These are phyloP conservation scores for Nowakowskiella sp. DNA, from an alignment of 192 early-diverging fungal species.

Conservation along the genomic window DNA sequence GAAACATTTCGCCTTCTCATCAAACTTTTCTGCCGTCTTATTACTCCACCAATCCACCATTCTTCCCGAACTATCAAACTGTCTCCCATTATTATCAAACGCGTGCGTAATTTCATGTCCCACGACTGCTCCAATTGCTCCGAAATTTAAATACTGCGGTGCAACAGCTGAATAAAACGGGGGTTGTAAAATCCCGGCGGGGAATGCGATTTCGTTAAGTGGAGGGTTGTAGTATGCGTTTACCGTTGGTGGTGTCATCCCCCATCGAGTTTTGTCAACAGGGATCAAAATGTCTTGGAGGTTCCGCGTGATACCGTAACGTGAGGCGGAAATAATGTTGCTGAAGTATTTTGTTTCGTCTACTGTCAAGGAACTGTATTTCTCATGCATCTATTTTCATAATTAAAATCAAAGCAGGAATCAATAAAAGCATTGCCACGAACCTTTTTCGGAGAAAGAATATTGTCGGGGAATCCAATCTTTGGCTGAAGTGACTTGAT, in stretches of 20 bases:
- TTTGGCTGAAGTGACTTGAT: constrained; percentile 12
- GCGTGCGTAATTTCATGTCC: constrained; percentile 29
- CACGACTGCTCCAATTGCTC: constrained; percentile 50
- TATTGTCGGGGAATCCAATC: constrained; percentile 23
- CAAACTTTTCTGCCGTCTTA: constrained; percentile 43
- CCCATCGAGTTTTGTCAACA: constrained; percentile 19
- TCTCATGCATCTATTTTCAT: constrained; percentile 1
- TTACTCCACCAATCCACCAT: constrained; percentile 65
- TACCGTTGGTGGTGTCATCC: constrained; percentile 20
- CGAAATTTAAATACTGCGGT: constrained; percentile 56
- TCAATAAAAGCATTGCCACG: constrained; percentile 11
- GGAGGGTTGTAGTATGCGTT: constrained; percentile 27
- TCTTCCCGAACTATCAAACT: constrained; percentile 28
- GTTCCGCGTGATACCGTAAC: constrained; percentile 3
- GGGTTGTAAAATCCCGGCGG: constrained; percentile 49
- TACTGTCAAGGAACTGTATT: not conserved
- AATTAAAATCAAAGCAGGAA: constrained; percentile 2
- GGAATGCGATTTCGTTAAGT: constrained; percentile 32
- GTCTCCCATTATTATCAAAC: constrained; percentile 30
- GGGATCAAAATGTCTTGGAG: constrained; percentile 9
- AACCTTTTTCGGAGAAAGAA: constrained; percentile 17
- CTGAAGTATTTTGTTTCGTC: not conserved
- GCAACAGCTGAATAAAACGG: constrained; percentile 36
- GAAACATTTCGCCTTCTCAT: constrained; percentile 47
- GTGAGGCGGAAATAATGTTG: constrained; percentile 3